phyloP scores from a whole-genome alignment of 2,329 filamentous ascomycete species.

The Ascochyta fabae region DNA sequence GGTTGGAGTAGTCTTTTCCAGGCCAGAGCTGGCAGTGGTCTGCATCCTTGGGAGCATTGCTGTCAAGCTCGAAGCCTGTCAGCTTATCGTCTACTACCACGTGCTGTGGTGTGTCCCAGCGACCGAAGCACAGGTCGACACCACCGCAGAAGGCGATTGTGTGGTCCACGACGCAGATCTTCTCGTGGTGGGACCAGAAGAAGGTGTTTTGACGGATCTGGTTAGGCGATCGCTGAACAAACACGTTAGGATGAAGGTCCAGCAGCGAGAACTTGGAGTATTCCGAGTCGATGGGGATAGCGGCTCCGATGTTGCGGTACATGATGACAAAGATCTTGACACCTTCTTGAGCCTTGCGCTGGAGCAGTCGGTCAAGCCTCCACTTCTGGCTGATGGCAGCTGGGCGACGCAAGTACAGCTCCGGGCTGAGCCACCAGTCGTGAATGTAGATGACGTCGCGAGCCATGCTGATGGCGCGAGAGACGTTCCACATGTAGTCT shows the following conservation, averaged over 20 bases:
- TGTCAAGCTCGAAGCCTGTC: slow-evolving; percentile 84
- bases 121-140: slow-evolving; percentile 93
- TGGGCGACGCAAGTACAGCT: slow-evolving; percentile 92
- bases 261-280: slow-evolving; percentile 97
- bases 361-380: slow-evolving; percentile 91
- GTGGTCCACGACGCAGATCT: slow-evolving; percentile 95
- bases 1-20: slow-evolving; percentile 98
- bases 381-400: slow-evolving; percentile 97
- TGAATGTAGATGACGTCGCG: slow-evolving; percentile 98
- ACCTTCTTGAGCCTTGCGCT: slow-evolving; percentile 90
- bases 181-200: slow-evolving; percentile 99
- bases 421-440: slow-evolving; percentile 98
- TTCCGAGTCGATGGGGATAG: slow-evolving; percentile 96
- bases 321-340: slow-evolving; percentile 98
- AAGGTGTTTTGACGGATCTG: slow-evolving; percentile 99
- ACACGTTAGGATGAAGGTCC: slow-evolving; percentile 94
- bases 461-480: slow-evolving; percentile 93
- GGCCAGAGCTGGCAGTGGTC: slow-evolving; percentile 97
- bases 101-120: slow-evolving; percentile 97
- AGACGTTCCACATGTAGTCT: slow-evolving; percentile 99
- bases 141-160: slow-evolving; percentile 95
- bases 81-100: slow-evolving; percentile 89
- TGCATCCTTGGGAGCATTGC: slow-evolving; percentile 75
- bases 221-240: slow-evolving; percentile 94
- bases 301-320: slow-evolving; percentile 96